Conservation (phyloP, 2,329 filamentous ascomycete species). For the Macrophomina phaseolina region DNA sequence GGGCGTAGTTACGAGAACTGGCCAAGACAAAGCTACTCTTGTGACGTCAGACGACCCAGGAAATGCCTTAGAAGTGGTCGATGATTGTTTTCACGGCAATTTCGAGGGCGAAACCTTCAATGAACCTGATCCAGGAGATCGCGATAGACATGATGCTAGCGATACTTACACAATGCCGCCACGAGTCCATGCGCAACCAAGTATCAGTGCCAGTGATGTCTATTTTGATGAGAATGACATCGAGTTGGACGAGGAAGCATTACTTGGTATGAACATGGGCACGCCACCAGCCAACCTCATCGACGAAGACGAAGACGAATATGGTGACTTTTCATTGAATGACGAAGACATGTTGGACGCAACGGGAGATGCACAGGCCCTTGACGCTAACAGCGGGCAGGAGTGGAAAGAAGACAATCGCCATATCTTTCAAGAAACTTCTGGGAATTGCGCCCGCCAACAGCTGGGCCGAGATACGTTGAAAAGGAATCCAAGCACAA, state of each 20-base stretch:
- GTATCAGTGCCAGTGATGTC: constrained; percentile 27
- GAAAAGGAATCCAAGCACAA: constrained; percentile 16
- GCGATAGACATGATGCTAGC: neutral
- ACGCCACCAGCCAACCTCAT: constrained; percentile 38
- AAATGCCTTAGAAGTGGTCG: too few species aligned
- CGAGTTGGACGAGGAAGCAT: constrained; percentile 37
- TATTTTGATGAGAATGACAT: constrained; percentile 39
- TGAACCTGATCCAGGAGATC: neutral
- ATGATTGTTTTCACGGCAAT: constrained; percentile 34
- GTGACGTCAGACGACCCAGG: too few species aligned
- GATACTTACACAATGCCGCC: neutral
- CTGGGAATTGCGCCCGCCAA: constrained; percentile 33
- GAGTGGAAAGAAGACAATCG: constrained; percentile 38
- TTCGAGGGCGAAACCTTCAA: constrained; percentile 32
- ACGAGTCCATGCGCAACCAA: neutral
- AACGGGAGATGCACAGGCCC: constrained; percentile 50
- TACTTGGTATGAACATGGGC: constrained; percentile 43
- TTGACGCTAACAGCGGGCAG: constrained; percentile 35
- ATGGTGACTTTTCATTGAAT: constrained; percentile 26
- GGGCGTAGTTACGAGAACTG: constrained; percentile 27
- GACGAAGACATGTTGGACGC: constrained; percentile 46
- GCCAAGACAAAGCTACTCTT: too few species aligned
- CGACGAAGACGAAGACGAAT: constrained; percentile 33
- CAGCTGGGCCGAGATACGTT: neutral
- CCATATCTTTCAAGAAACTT: constrained; percentile 35